A percentile compares a stretch with the other conserved stretches of the same genome.
Evolutionary conservation across 2,329 filamentous ascomycete genomes (phyloP).

Genomic region (Madurella mycetomatis): DNA sequence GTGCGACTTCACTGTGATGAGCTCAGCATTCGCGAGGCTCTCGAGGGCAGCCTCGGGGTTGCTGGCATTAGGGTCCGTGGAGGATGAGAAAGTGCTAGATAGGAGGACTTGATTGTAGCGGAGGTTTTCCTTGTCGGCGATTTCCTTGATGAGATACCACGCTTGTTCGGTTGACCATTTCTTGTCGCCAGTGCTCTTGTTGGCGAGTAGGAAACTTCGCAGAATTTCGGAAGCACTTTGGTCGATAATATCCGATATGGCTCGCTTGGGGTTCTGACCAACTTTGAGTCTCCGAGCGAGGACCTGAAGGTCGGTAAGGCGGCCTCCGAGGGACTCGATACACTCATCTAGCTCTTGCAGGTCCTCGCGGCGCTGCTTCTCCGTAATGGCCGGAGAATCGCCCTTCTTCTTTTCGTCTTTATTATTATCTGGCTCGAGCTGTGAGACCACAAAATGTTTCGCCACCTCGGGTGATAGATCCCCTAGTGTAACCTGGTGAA

Average conservation of each 20-base stretch:
- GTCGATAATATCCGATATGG: slow-evolving; percentile 82
- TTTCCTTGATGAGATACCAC: slow-evolving; percentile 78
- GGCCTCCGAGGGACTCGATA: slow-evolving; percentile 78
- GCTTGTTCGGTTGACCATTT: slow-evolving; percentile 82
- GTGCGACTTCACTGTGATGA: slow-evolving; percentile 69
- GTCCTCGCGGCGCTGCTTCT: slow-evolving; percentile 42
- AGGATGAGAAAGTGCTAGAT: slow-evolving; percentile 65
- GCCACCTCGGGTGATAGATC: slow-evolving; percentile 84
- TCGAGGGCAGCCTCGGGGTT: slow-evolving; percentile 73
- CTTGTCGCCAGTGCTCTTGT: slow-evolving; percentile 44
- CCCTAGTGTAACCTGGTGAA: slow-evolving; percentile 78
- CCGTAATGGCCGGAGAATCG: slow-evolving; percentile 19
- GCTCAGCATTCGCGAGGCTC: slow-evolving; percentile 76
- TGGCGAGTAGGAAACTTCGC: slow-evolving; percentile 82
- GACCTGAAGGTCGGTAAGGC: slow-evolving; percentile 93
- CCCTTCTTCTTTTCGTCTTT: slow-evolving; percentile 19
- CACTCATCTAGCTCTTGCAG: slow-evolving; percentile 72
- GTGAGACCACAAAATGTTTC: slow-evolving; percentile 82
- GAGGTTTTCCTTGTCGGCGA: slow-evolving; percentile 64
- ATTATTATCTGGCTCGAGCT: slow-evolving; percentile 53
- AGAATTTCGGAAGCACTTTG: slow-evolving; percentile 86
- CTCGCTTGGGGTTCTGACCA: slow-evolving; percentile 75
- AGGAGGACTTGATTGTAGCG: slow-evolving; percentile 85
- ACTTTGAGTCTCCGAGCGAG: slow-evolving; percentile 84
- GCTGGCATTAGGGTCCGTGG: slow-evolving; percentile 42